Percentiles rank a stretch among this genome's conserved stretches.
Evolutionary conservation across 192 early-diverging fungal species (phyloP).

Genomic region (Hyaloraphidium curvatum): DNA sequence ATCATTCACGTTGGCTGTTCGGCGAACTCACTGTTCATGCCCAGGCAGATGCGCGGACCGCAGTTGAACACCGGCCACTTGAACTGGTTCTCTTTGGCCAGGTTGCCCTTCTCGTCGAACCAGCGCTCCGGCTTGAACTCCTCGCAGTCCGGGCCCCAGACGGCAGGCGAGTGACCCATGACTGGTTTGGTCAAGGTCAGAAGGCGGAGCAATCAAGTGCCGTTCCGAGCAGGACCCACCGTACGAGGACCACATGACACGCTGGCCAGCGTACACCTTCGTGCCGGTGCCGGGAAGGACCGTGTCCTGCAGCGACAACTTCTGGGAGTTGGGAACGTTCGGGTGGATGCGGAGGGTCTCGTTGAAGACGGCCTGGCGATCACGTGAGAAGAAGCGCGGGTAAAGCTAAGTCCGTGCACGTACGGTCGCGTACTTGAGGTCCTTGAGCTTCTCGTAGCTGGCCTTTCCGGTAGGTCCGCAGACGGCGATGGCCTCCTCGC

Average conservation of each 20-base stretch:
- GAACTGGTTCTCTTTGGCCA: neutral
- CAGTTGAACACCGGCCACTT: neutral
- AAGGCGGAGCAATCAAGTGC: no score
- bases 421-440: conserved; percentile 30
- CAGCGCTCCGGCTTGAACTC: conserved; percentile 46
- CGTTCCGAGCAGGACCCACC: no score
- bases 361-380: conserved; percentile 26
- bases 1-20: no score
- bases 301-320: conserved; percentile 30
- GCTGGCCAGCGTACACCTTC: conserved; percentile 24
- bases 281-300: conserved; percentile 36
- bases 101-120: conserved; percentile 11
- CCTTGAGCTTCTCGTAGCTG: conserved; percentile 12
- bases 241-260: conserved; percentile 20
- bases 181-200: no score
- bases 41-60: neutral
- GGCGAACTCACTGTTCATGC: no score
- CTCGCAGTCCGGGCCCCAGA: conserved; percentile 43
- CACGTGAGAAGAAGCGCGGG: no score
- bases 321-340: conserved; percentile 34
- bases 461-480: neutral
- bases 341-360: conserved; percentile 48
- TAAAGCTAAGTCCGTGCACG: no score
- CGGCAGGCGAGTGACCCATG: conserved; percentile 11
- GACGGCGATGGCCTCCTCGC: conserved; percentile 11